These are phyloP conservation scores for Castanea mollissima DNA, from an alignment of 306 rosid species.

Conservation along the genomic window DNA sequence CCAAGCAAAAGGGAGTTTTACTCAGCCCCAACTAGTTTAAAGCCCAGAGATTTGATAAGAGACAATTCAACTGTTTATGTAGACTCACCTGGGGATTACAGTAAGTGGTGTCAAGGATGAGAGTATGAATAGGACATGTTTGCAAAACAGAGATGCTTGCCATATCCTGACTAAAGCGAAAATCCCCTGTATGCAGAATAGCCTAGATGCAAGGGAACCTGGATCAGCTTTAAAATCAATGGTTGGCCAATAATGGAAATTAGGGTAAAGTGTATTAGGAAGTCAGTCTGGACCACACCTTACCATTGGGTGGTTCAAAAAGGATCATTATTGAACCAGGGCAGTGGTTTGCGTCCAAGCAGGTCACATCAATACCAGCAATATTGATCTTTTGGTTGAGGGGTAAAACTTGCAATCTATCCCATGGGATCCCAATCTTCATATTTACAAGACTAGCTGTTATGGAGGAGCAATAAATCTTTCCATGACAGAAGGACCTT, in stretches of 20 bases:
- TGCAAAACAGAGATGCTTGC: slow-evolving; percentile 47
- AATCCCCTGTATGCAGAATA: slow-evolving; percentile 92
- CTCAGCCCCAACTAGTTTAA: neutral
- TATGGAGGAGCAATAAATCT: slow-evolving; percentile 78
- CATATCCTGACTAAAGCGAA: slow-evolving; percentile 71
- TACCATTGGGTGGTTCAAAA: slow-evolving; percentile 85
- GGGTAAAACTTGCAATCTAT: slow-evolving; percentile 71
- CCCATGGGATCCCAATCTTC: slow-evolving; percentile 89
- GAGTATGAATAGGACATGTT: slow-evolving; percentile 55
- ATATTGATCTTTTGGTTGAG: slow-evolving; percentile 65
- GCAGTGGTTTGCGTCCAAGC: slow-evolving; percentile 96
- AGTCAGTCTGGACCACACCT: slow-evolving; percentile 64
- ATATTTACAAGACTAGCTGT: slow-evolving; percentile 86
- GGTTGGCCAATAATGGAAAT: slow-evolving; percentile 1
- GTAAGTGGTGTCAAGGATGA: slow-evolving; percentile 91
- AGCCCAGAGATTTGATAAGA: neutral
- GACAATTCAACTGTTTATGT: slow-evolving; percentile 10
- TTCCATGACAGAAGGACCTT: slow-evolving; percentile 85
- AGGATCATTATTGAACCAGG: slow-evolving; percentile 87
- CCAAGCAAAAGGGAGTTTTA: neutral
- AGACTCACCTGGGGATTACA: slow-evolving; percentile 83
- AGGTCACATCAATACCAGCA: slow-evolving; percentile 75
- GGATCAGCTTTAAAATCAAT: slow-evolving; percentile 11
- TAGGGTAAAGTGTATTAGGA: slow-evolving; percentile 13
- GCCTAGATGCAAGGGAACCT: slow-evolving; percentile 45